Evolutionary conservation across 768 basidiomycete genomes (phyloP), one percentile per base, ranked within the genome.

Genomic region (Pisolithus albus): DNA sequence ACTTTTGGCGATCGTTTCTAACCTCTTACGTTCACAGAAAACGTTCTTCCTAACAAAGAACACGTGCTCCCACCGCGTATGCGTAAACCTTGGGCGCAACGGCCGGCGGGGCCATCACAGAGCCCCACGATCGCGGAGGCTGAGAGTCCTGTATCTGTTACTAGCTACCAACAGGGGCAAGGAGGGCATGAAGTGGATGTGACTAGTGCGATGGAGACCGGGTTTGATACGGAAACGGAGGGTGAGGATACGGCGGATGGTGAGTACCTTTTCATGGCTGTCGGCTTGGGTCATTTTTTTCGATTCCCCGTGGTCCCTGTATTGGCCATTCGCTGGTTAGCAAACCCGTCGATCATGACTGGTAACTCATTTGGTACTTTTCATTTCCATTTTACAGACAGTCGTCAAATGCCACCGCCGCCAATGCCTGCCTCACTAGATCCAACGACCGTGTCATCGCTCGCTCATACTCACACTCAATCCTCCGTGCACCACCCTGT

Each of bases 1-100:
- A 23, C 26, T 15, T 44, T 55, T 19, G 18, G 18, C 3, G 26
- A 26, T 26, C 26, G 6, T 13, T 13, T 19, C 26, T 26, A 10
- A 26, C 28, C 30, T 9, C n/a, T 44, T 8, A 53, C 36, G 9
- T 53, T 42, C 9, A 38, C 58, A 60, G 47, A 13, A 13, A 5
- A 34, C 34, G 5, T 13, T 8, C 28, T 45, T 13, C 50, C 55
- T 10, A 36, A 26, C 10, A 53, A 59, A 11, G 60, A 60, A 50
- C 73, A 73, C 10, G 67, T 65, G 46, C 72, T 85, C 57, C 84
- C 83, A 5, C 83, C 83, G 4, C 81, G 81, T 65, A 77, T 86
- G 77, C 72, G 84, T 37, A 86, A 82, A 55, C 55, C 55, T 3
- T 72, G 72, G 74, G 59, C 66, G 21, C 64, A 61, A 18, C 49